phyloP scores from a whole-genome alignment of 495 filamentous ascomycete species.

The Penicillium odoratum region DNA sequence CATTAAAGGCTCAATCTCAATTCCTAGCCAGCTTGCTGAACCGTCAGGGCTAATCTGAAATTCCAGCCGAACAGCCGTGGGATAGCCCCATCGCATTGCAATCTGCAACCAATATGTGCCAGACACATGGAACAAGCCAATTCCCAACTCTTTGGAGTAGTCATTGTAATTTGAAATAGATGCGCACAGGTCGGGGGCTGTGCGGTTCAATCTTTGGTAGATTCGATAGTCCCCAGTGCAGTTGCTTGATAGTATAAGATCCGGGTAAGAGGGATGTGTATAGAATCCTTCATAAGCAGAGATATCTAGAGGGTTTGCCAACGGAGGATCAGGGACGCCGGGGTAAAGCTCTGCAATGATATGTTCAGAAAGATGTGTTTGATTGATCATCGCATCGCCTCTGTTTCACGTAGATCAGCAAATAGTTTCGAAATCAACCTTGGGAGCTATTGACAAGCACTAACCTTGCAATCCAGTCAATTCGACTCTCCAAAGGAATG shows the following conservation, averaged over 20 bases:
- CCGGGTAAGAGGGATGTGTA: conserved; percentile 12
- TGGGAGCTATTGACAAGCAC: no score
- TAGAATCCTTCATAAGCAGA: conserved; percentile 12
- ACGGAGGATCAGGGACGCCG: conserved; percentile 7
- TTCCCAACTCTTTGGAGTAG: conserved; percentile 3
- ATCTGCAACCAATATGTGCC: conserved; percentile 8
- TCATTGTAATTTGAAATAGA: not conserved
- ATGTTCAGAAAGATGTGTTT: conserved; percentile 9
- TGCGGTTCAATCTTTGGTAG: conserved; percentile 1
- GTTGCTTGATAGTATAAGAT: conserved; percentile 4
- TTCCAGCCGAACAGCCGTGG: conserved; percentile 1
- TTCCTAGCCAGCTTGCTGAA: conserved; percentile 3
- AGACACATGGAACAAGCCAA: conserved; percentile 8
- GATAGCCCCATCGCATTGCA: conserved; percentile 4
- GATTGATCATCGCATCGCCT: conserved; percentile 11
- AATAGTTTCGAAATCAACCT: not conserved
- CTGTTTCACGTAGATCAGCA: not conserved
- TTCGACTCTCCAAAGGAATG: conserved; percentile 1
- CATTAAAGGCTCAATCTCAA: conserved; percentile 6
- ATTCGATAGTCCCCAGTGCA: conserved; percentile 1
- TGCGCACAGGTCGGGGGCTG: not conserved
- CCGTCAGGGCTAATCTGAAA: conserved; percentile 1
- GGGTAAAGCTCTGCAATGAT: conserved; percentile 11
- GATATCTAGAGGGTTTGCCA: conserved; percentile 9
- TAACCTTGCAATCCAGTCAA: conserved; percentile 11